Base-by-base conservation (phyloP, 2,329 filamentous ascomycete genomes). In the Colletotrichum tabaci region DNA sequence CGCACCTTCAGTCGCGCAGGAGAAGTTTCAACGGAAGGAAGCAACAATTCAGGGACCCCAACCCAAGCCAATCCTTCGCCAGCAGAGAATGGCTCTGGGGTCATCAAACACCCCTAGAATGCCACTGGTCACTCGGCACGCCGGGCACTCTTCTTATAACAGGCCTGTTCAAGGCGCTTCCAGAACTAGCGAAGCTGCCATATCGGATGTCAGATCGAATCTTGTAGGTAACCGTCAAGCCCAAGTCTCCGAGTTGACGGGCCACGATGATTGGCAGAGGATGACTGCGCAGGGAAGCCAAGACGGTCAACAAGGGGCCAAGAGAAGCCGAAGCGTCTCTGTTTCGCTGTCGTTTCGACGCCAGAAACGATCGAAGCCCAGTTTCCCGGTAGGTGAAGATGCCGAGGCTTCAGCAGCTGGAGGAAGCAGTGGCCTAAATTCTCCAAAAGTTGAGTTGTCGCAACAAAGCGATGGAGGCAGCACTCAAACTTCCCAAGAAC, bases 81-180 rank as follows among this genome's bases (percentile, higher is more conserved):
- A 35, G 35, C 15, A 47, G 47, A 21, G 5, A 23, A 60, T 16
- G 38, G 16, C 16, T 21, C 9, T 38, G 12, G n/a, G 13, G 9
- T 16, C 23, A 49, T 30, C n/a, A 10, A 47, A 53, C 13, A 9
- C 23, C 21, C 10, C 9, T 10, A 61, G 5, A 16, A 26, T 44
- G 5, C 18, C 9, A 18, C 26, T 61, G 21, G 21, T 61, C 5
- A 15, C 46, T 10, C 46, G 23, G 3, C 64, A 67, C 18, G 38
- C 23, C 16, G 55, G 64, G 6, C 56, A 60, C 56, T 61, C 64
- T 35, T 38, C 38, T 38, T 67, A 61, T 26, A 67, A 67, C 9
- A 56, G 64, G 8, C 64, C 64, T 21, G 64, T 67, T 3, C 40
- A 46, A 15, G 30, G 64, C 26, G 23, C 15, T 44, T 23, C 26